Evolutionary conservation across 2,329 filamentous ascomycete genomes (phyloP).

Genomic region (Pseudogymnoascus sp.): DNA sequence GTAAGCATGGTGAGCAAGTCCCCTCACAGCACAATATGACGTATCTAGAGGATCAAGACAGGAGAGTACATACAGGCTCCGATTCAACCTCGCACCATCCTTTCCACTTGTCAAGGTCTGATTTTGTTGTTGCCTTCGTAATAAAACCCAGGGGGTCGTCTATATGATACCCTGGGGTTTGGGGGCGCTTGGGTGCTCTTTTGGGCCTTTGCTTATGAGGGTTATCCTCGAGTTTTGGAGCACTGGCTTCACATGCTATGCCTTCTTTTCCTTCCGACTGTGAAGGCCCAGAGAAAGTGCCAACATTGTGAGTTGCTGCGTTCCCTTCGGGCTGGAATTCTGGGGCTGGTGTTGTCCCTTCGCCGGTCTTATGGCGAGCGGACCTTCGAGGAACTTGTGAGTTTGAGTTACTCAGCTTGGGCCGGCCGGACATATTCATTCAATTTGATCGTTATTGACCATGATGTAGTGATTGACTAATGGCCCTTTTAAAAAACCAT

Average conservation of each 20-base stretch:
- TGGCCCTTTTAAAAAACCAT: neutral
- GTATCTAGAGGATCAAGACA: neutral
- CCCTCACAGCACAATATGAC: neutral
- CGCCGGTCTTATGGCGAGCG: neutral
- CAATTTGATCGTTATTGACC: neutral
- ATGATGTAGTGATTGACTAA: neutral
- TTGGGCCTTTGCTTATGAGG: conserved; percentile 1
- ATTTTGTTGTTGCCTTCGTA: conserved; percentile 38
- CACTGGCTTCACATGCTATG: neutral
- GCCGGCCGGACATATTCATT: neutral
- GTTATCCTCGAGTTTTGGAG: neutral
- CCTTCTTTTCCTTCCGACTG: neutral
- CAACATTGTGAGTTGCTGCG: neutral
- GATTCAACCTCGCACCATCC: conserved; percentile 83
- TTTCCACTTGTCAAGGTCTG: conserved; percentile 53
- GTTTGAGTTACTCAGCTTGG: conserved; percentile 2
- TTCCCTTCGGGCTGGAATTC: neutral
- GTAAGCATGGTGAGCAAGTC: conserved; percentile 13
- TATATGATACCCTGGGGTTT: neutral
- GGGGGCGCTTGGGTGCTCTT: neutral
- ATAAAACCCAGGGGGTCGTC: conserved; percentile 16
- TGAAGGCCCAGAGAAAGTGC: neutral
- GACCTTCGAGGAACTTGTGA: conserved; percentile 1
- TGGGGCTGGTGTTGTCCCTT: neutral
- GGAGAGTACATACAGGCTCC: conserved; percentile 56